Conservation (phyloP, 495 filamentous ascomycete genomes). For the Penicillium antarcticum region DNA sequence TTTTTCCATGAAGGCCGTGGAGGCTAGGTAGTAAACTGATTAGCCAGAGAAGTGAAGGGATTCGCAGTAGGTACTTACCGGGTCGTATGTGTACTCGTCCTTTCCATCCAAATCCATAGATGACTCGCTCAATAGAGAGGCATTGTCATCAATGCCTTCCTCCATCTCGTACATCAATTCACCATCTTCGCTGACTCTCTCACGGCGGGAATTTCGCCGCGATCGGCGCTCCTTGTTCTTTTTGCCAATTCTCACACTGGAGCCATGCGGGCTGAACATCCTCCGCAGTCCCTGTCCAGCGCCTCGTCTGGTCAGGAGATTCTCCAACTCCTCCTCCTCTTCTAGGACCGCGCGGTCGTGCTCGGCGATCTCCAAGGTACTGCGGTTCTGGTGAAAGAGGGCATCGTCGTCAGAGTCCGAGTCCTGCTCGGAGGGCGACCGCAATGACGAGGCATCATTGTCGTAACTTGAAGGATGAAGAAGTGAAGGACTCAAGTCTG, state of each 20-base stretch:
- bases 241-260: constrained; percentile 56
- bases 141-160: constrained; percentile 68
- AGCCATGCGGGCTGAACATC: constrained; percentile 41
- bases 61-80: constrained; percentile 16
- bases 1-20: constrained; percentile 28
- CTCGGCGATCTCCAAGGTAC: constrained; percentile 65
- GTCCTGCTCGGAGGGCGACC: constrained; percentile 67
- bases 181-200: constrained; percentile 58
- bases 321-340: constrained; percentile 86
- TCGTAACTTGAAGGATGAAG: constrained; percentile 65
- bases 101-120: constrained; percentile 44
- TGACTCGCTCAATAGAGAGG: constrained; percentile 32
- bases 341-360: constrained; percentile 75
- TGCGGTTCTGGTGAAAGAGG: constrained; percentile 58
- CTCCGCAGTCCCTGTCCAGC: constrained; percentile 46
- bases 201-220: constrained; percentile 39
- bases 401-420: constrained; percentile 76
- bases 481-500: constrained; percentile 35
- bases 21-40: constrained; percentile 5
- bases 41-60: neutral
- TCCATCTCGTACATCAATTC: constrained; percentile 88
- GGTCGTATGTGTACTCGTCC: constrained; percentile 28
- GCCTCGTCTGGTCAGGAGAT: constrained; percentile 59
- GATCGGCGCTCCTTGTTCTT: constrained; percentile 39
- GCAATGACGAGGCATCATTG: constrained; percentile 63